Conservation (phyloP, 768 basidiomycete genomes). For the Rhodotorula toruloides region DNA sequence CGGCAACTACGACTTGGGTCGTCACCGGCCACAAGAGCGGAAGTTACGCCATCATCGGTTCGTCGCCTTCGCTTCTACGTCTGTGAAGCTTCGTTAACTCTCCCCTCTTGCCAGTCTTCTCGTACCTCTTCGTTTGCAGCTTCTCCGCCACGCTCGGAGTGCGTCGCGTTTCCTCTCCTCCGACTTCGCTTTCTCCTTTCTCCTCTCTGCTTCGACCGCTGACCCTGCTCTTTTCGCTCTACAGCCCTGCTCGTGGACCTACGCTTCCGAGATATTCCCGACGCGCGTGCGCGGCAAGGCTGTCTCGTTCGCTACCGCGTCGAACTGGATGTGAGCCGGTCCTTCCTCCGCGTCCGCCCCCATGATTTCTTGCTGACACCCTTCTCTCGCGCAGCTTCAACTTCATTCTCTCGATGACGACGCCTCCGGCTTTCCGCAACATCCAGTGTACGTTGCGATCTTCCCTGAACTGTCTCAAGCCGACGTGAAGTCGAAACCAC, state of each 20-base stretch:
- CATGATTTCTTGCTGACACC: neutral
- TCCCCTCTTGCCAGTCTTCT: constrained; percentile 48
- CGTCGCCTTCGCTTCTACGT: neutral
- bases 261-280: constrained; percentile 45
- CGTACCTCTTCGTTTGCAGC: constrained; percentile 62
- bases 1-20: constrained; percentile 51
- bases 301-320: constrained; percentile 49
- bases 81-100: neutral
- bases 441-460: constrained; percentile 51
- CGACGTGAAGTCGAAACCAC: no score
- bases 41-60: constrained; percentile 66
- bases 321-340: constrained; percentile 16
- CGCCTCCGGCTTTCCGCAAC: constrained; percentile 62
- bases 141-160: constrained; percentile 70
- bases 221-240: no score
- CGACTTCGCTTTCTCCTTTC: no score
- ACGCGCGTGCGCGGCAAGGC: constrained; percentile 59
- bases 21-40: constrained; percentile 56
- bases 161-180: constrained; percentile 38
- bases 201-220: no score
- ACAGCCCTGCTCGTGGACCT: constrained; percentile 56
- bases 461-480: no score
- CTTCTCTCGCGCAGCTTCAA: constrained; percentile 7
- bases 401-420: constrained; percentile 68
- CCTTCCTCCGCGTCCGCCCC: neutral